A percentile compares a stretch with the other conserved stretches of the same genome.
phyloP scores from a whole-genome alignment of 2,329 filamentous ascomycete genomes.

The Bipolaris zeicola region DNA sequence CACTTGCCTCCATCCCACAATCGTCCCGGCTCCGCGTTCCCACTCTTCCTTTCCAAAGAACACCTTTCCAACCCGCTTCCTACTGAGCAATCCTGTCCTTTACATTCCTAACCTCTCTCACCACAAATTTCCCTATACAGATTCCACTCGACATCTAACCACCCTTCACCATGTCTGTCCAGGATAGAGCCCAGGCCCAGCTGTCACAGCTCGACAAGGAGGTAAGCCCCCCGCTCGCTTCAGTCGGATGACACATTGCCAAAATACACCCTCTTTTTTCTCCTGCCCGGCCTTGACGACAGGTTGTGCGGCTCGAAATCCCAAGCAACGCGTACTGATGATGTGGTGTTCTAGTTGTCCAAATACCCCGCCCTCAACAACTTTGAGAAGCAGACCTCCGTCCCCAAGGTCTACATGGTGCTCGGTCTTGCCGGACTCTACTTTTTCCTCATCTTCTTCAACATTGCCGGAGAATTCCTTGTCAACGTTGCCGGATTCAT shows the following conservation, averaged over 20 bases:
- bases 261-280: conserved; percentile 7
- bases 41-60: conserved; percentile 22
- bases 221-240: conserved; percentile 59
- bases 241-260: conserved; percentile 7
- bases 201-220: conserved; percentile 81
- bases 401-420: conserved; percentile 84
- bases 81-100: conserved; percentile 9
- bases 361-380: conserved; percentile 85
- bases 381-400: conserved; percentile 80
- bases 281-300: neutral
- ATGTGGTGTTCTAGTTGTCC: conserved; percentile 65
- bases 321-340: conserved; percentile 26
- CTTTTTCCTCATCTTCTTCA: conserved; percentile 92
- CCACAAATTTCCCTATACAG: neutral
- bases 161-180: conserved; percentile 68
- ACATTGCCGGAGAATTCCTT: conserved; percentile 85
- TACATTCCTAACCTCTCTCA: conserved; percentile 5
- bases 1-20: conserved; percentile 36
- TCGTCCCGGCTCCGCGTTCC: conserved; percentile 26
- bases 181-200: conserved; percentile 78
- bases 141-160: conserved; percentile 7
- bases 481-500: conserved; percentile 86
- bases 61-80: conserved; percentile 18
- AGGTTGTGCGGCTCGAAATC: neutral
- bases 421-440: conserved; percentile 78